A percentile compares a stretch with the other conserved stretches of the same genome.
Conservation (phyloP, 2,329 filamentous ascomycete genomes). For the Hysterium pulicare region DNA sequence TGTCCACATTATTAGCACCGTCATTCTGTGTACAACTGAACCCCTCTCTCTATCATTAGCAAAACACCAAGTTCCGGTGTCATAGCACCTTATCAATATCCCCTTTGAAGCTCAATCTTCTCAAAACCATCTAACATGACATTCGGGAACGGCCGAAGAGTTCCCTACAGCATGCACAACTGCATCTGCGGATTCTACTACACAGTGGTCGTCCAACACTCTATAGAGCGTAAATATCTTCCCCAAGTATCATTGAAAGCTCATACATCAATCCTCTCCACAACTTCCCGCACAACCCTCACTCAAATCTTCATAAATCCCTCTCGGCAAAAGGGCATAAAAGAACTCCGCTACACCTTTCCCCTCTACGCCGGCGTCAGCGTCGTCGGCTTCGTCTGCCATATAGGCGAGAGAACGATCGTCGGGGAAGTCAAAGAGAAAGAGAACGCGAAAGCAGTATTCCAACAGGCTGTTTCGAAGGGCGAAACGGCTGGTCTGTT, state of each 20-base stretch:
- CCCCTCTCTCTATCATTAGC: too few relatives aligned
- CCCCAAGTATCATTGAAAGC: conserved; percentile 57
- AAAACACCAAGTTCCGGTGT: too few relatives aligned
- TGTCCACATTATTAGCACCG: too few relatives aligned
- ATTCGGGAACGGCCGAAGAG: too few relatives aligned
- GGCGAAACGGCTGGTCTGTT: conserved; percentile 64
- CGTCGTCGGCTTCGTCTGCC: conserved; percentile 65
- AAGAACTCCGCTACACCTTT: conserved; percentile 63
- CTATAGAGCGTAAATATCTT: conserved; percentile 35
- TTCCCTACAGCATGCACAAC: too few relatives aligned
- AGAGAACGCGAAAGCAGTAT: conserved; percentile 58
- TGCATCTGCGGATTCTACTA: conserved; percentile 33
- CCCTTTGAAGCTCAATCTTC: too few relatives aligned
- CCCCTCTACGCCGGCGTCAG: conserved; percentile 71
- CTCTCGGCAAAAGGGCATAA: conserved; percentile 41
- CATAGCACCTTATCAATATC: too few relatives aligned
- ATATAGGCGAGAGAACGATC: conserved; percentile 58
- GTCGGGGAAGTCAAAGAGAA: conserved; percentile 66
- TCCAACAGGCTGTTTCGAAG: conserved; percentile 54
- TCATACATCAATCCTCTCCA: conserved; percentile 60
- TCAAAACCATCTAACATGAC: too few relatives aligned
- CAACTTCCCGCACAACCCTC: conserved; percentile 50
- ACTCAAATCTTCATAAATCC: conserved; percentile 63
- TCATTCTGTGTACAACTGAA: too few relatives aligned
- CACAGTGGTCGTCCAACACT: conserved; percentile 4